Base-by-base conservation (phyloP, 2,329 filamentous ascomycete species). In the Xylariaceae sp. region DNA sequence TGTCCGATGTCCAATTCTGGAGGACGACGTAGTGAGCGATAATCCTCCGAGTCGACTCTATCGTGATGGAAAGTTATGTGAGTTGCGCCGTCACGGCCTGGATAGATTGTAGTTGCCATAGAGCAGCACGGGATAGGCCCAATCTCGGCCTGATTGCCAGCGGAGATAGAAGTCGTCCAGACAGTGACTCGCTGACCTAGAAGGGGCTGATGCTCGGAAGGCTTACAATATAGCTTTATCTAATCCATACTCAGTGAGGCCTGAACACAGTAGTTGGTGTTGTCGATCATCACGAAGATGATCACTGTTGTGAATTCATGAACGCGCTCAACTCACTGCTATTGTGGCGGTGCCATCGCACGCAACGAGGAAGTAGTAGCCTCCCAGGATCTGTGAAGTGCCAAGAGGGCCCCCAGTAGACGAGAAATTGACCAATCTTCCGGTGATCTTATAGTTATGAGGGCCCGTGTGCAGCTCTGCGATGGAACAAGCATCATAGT, bases 341-440 rank as follows among this genome's bases (percentile, higher is more conserved):
- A 86, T 76, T 2, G 77, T 78, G 2, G 77, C 83, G 0, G 76
- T 78, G 49, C 82, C 76, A 68, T 87, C 84, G 53, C 79, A 80
- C n/a, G 87, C 67, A 37, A 82, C 75, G 7, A 86, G 67, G 56
- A 79, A 80, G 58, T 84, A 72, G 66, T 77, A 82, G 11, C 80
- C 80, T 62, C 62, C 59, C 2, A 77, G 76, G 75, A 74, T 44
- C 69, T 71, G 42, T 77, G 74, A 45, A 72, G 74, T 62, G 75
- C 78, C 59, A 72, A 76, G 2, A 71, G 71, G 18, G 75, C 78
- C 9, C 69, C 66, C 42, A 42, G 62, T 42, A 5, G 76, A 71
- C 35, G 81, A 78, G 62, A 84, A 77, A 67, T 85, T 85, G 9
- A 82, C 80, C 10, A 87, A 69, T 34, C 84, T 75, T 1, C 84